A percentile compares a stretch with the other conserved stretches of the same genome.
These are phyloP conservation scores for Musa beccarii DNA, from an alignment of 176 grass and related monocot genomes.

Conservation along the genomic window DNA sequence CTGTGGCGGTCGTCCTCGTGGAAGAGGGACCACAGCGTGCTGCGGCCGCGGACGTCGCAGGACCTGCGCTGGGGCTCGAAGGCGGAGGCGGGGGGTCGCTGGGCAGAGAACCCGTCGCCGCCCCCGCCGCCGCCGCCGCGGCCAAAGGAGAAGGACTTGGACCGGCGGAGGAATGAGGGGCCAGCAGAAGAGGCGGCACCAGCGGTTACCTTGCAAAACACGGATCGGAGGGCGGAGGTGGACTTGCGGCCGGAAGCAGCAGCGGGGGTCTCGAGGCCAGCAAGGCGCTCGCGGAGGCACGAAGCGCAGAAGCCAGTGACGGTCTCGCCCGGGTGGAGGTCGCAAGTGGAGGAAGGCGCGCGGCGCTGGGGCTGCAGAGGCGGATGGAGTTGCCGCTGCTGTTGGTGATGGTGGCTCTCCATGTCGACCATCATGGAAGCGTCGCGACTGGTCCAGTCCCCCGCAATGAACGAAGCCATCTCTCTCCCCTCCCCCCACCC, in stretches of 20 bases:
- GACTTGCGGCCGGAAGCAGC: slow-evolving; percentile 21
- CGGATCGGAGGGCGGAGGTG: slow-evolving; percentile 28
- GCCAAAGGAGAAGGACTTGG: slow-evolving; percentile 48
- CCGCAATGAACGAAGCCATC: too few species aligned
- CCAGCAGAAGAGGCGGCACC: slow-evolving; percentile 2
- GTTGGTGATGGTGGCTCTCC: neutral
- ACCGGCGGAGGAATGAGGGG: slow-evolving; percentile 38
- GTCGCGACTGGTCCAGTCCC: neutral
- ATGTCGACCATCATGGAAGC: slow-evolving; percentile 4
- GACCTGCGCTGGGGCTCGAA: slow-evolving; percentile 67
- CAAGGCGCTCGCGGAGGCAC: slow-evolving; percentile 87
- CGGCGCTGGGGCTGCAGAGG: neutral
- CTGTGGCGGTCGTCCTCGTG: slow-evolving; percentile 14
- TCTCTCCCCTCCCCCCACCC: too few species aligned
- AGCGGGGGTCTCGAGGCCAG: slow-evolving; percentile 40
- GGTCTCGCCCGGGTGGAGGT: slow-evolving; percentile 61
- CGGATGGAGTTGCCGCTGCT: neutral
- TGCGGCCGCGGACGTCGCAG: slow-evolving; percentile 41
- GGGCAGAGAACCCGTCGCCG: neutral
- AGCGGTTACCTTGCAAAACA: slow-evolving; percentile 8
- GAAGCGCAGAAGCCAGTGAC: slow-evolving; percentile 80
- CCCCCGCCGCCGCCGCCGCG: slow-evolving; percentile 14
- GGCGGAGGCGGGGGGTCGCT: neutral
- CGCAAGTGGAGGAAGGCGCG: slow-evolving; percentile 29
- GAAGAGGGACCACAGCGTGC: slow-evolving; percentile 26